Base-by-base conservation (phyloP, 371 early-diverging fungal genomes). In the Zychaea mexicana region DNA sequence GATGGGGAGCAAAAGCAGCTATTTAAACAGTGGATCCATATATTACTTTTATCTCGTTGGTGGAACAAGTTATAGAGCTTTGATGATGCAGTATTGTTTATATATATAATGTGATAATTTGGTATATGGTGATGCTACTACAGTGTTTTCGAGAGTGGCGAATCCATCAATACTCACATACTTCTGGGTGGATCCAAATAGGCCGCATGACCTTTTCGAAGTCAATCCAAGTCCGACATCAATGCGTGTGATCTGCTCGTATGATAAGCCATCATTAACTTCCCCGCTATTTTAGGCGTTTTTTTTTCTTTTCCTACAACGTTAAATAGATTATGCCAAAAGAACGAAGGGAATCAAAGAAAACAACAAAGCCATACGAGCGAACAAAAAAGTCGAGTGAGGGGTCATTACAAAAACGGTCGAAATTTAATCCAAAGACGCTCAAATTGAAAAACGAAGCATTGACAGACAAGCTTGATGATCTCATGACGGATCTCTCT, bases 401-500 rank as follows among this genome's bases (percentile, higher is more conserved):
- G n/a, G 15, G n/a, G n/a, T n/a, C 42, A 42, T 17, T n/a, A 49
- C 49, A 19, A 19, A 58, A 58, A 39, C n/a, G 46, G 45, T 55
- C 62, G 4, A 62, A 52, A 39, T 52, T 30, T 27, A 62, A 39
- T 17, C 13, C 58, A 28, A 65, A 64, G 32, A 61, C 49, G 12
- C 55, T 57, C 26, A 55, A 58, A 21, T 58, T 69, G 24, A 66
- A 64, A 36, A 60, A 74, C 47, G 62, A 61, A 13, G 67, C 56
- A 27, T 47, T 78, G 28, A 69, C 75, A 21, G 73, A 72, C 55
- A 69, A 73, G 24, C 72, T 81, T 17, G 81, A 81, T 28, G 62
- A 65, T 21, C 64, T 76, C 2, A 66, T 78, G 62, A 67, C 52
- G 10, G 80, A 79, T 54, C 65, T 79, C 21, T 62, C 69, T 31